A percentile compares a stretch with the other conserved stretches of the same genome.
Evolutionary conservation across 139 green algal species (phyloP).

Genomic region (Picochlorum sp.): DNA sequence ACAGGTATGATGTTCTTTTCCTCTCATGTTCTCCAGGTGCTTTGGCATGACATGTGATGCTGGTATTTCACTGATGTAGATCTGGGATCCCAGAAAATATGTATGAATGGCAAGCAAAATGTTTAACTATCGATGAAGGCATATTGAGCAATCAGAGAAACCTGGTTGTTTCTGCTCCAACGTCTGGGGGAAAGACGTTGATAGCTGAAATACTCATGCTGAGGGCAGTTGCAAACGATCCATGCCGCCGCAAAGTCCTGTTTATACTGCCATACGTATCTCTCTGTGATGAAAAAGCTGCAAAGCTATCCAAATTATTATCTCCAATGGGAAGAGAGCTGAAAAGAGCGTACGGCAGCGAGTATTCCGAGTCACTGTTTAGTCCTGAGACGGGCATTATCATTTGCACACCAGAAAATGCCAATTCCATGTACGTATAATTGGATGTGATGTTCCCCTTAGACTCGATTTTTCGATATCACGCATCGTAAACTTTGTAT

Average conservation of each 20-base stretch:
- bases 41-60: background rate
- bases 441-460: no score
- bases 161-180: constrained; percentile 15
- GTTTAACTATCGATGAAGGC: constrained; percentile 9
- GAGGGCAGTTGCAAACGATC: constrained; percentile 5
- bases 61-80: background rate
- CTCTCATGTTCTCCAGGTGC: background rate
- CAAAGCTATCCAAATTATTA: background rate
- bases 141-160: background rate
- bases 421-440: constrained; percentile 10
- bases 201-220: constrained; percentile 23
- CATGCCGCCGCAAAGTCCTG: constrained; percentile 9
- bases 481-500: background rate
- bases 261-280: constrained; percentile 17
- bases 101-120: constrained; percentile 22
- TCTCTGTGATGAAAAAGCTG: constrained; percentile 16
- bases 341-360: constrained; percentile 6
- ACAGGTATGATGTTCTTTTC: background rate
- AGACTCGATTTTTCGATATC: no score
- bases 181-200: constrained; percentile 15
- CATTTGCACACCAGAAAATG: constrained; percentile 20
- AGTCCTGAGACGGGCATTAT: constrained; percentile 8
- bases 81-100: constrained; percentile 5
- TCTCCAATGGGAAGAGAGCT: background rate
- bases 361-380: background rate